phyloP scores from a whole-genome alignment of 2,329 filamentous ascomycete species.

The Apiospora malaysiana region DNA sequence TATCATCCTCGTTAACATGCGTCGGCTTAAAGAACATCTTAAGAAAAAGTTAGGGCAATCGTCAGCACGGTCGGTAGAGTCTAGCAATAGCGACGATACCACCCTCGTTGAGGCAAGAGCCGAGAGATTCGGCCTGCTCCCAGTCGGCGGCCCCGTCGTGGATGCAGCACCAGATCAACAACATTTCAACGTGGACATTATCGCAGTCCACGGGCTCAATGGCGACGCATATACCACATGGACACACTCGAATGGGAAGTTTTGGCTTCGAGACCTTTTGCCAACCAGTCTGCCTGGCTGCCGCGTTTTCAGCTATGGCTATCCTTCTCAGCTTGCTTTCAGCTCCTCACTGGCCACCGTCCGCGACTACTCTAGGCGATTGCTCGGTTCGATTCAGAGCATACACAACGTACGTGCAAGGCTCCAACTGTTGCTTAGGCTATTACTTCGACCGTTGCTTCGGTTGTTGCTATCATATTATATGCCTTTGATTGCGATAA shows the following conservation, averaged over 20 bases:
- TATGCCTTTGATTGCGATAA: too few species aligned
- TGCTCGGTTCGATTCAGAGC: constrained; percentile 27
- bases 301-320: constrained; percentile 33
- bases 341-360: constrained; percentile 25
- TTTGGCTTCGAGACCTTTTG: constrained; percentile 33
- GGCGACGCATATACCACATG: constrained; percentile 31
- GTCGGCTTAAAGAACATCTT: not conserved
- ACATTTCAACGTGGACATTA: constrained; percentile 28
- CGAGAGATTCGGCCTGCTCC: constrained; percentile 6
- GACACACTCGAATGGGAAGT: constrained; percentile 27
- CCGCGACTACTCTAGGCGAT: constrained; percentile 28
- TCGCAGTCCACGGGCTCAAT: constrained; percentile 34
- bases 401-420: too few species aligned
- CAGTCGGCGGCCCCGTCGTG: not conserved
- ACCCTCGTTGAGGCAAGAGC: not conserved
- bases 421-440: too few species aligned
- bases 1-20: too few species aligned
- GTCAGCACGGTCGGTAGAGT: not conserved
- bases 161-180: not conserved
- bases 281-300: constrained; percentile 31
- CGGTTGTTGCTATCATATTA: too few species aligned
- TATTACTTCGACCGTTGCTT: too few species aligned
- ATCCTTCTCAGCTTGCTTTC: constrained; percentile 29
- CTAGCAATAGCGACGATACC: not conserved
- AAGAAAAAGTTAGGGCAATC: not conserved